These are phyloP conservation scores for Lasiodiplodia hormozganensis DNA, from an alignment of 2,329 filamentous ascomycete species.

Conservation along the genomic window DNA sequence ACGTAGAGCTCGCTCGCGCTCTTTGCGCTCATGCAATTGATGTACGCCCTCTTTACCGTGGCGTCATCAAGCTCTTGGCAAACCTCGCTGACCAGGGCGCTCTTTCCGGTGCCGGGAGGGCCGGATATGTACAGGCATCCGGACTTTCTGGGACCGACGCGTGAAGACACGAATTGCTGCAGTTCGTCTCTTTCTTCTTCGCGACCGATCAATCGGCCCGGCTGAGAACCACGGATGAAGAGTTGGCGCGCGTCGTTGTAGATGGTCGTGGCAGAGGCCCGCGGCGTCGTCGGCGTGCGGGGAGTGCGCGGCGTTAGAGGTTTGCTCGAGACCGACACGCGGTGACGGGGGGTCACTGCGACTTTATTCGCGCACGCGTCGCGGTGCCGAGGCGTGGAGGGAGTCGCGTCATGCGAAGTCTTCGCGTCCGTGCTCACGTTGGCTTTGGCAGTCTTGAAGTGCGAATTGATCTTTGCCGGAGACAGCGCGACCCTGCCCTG, in stretches of 20 bases:
- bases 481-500: constrained; percentile 50
- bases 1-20: constrained; percentile 84
- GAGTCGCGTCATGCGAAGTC: constrained; percentile 51
- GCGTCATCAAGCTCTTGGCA: constrained; percentile 64
- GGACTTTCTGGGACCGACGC: constrained; percentile 65
- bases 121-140: constrained; percentile 96
- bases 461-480: constrained; percentile 55
- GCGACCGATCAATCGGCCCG: constrained; percentile 78
- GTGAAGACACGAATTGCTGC: constrained; percentile 70
- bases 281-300: constrained; percentile 74
- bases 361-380: constrained; percentile 75
- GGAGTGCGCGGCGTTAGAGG: constrained; percentile 80
- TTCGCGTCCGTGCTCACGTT: constrained; percentile 56
- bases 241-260: constrained; percentile 88
- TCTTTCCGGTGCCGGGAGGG: constrained; percentile 95
- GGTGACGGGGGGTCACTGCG: constrained; percentile 82
- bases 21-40: constrained; percentile 98
- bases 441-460: constrained; percentile 53
- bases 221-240: constrained; percentile 80
- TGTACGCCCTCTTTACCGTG: constrained; percentile 72
- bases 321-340: constrained; percentile 78
- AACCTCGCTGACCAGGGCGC: constrained; percentile 86
- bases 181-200: constrained; percentile 73
- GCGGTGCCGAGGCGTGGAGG: constrained; percentile 77
- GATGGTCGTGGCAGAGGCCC: constrained; percentile 70